These are phyloP conservation scores for Globisporangium spinosum DNA, from an alignment of 352 stramenopile genomes.

Conservation along the genomic window DNA sequence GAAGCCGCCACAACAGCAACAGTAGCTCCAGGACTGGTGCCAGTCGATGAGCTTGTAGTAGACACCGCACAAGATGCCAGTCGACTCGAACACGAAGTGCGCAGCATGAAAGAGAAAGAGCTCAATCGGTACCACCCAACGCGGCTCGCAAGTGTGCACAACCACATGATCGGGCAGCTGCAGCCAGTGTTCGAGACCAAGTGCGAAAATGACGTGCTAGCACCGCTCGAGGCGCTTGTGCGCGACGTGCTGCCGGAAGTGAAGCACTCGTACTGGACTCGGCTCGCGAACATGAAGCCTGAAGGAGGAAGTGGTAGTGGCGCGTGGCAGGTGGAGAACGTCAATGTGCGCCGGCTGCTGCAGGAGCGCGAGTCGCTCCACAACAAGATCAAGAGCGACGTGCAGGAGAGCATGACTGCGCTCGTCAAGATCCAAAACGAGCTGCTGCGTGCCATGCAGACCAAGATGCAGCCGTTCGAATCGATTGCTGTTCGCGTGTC, in stretches of 20 bases:
- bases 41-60: not conserved
- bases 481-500: not conserved
- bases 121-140: slow-evolving; percentile 16
- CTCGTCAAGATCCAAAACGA: slow-evolving; percentile 48
- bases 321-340: slow-evolving; percentile 11
- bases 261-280: slow-evolving; percentile 77
- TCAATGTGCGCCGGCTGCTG: slow-evolving; percentile 40
- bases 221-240: slow-evolving; percentile 38
- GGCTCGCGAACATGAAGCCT: slow-evolving; percentile 27
- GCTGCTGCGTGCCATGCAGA: slow-evolving; percentile 35
- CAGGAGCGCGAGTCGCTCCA: slow-evolving; percentile 54
- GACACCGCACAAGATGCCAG: not conserved
- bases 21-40: not conserved
- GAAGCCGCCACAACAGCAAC: not conserved
- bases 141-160: slow-evolving; percentile 28
- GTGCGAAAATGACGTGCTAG: slow-evolving; percentile 43
- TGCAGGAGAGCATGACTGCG: slow-evolving; percentile 49
- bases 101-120: slow-evolving; percentile 6
- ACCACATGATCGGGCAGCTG: slow-evolving; percentile 30
- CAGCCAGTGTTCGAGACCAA: slow-evolving; percentile 39
- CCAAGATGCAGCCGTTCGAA: slow-evolving; percentile 35
- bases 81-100: not conserved
- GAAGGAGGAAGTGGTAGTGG: slow-evolving; percentile 1
- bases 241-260: slow-evolving; percentile 59
- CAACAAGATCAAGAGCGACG: slow-evolving; percentile 34